Evolutionary conservation across 495 filamentous ascomycete species (phyloP), one percentile per base, ranked within the genome.

Genomic region (Hyaloscypha bicolor): DNA sequence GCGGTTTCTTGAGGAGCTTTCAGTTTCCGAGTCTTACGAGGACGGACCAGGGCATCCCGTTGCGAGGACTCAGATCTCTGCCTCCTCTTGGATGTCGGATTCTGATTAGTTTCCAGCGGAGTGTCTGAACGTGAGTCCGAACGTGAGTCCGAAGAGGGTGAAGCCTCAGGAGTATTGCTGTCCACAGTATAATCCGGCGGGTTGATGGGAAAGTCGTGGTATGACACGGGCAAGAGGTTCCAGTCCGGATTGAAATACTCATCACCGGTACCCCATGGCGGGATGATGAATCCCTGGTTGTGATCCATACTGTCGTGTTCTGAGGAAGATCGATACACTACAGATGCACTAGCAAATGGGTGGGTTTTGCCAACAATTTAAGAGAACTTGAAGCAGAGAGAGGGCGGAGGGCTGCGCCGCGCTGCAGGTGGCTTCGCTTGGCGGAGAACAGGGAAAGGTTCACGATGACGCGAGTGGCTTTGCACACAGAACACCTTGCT

Each of bases 21-120:
- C 3, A 67, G 32, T 32, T 32, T 67, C 51, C 65, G 65, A 42
- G 65, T 67, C 48, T 63, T 67, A 16, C 65, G 58, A 62, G 25
- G 5, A n/a, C 58, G 60, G 9, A 52, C 30, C 14, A 67, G 52
- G 9, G 59, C 51, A 14, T 63, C 58, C 11, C 48, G 62, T 9
- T 62, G 35, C 11, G 42, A 58, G 48, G 22, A 22, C 22, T 55
- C 45, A 4, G 59, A 67, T 31, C 21, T 30, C 25, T 56, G 64
- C 21, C 64, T 56, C 39, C 64, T 12, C 33, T 61, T 60, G 0
- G 56, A 32, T n/a, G 21, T 30, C 3, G 56, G 53, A 37, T 25
- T 33, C 9, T 64, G 21, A 25, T 9, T 25, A n/a, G 25, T 42
- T 30, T 61, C 59, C 25, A 29, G 6, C 4, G 42, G 42, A 2